These are phyloP conservation scores for Aspergillus ochraceus DNA, from an alignment of 2,329 filamentous ascomycete species.

Conservation along the genomic window DNA sequence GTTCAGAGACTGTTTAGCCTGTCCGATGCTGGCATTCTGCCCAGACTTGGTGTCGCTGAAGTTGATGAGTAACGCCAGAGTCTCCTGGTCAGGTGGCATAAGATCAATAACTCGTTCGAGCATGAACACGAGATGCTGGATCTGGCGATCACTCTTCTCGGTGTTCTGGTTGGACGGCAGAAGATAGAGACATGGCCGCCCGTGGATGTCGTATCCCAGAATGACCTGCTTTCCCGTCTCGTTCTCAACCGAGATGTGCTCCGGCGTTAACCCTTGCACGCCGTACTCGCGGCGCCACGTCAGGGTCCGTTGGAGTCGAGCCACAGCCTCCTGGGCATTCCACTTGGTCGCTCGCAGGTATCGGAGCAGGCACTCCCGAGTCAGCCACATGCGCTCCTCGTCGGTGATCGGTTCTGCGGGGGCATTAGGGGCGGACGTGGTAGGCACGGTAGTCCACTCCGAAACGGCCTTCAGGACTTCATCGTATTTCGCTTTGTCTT, in stretches of 20 bases:
- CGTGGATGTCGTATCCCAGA: slow-evolving; percentile 81
- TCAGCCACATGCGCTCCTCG: slow-evolving; percentile 83
- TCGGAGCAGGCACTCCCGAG: slow-evolving; percentile 84
- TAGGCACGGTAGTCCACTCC: slow-evolving; percentile 69
- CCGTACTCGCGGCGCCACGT: slow-evolving; percentile 91
- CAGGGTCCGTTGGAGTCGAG: slow-evolving; percentile 77
- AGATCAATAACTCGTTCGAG: slow-evolving; percentile 85
- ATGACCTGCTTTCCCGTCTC: slow-evolving; percentile 95
- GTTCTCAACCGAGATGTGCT: slow-evolving; percentile 90
- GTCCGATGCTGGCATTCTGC: slow-evolving; percentile 72
- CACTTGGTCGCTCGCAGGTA: slow-evolving; percentile 95
- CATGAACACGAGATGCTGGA: slow-evolving; percentile 96
- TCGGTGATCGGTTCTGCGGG: slow-evolving; percentile 68
- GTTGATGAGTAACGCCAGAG: slow-evolving; percentile 82
- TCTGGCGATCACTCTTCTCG: slow-evolving; percentile 77
- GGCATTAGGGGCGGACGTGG: slow-evolving; percentile 59
- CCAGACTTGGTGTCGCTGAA: slow-evolving; percentile 78
- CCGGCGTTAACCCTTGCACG: slow-evolving; percentile 69
- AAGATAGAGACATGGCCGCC: slow-evolving; percentile 86
- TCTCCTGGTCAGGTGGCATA: slow-evolving; percentile 85
- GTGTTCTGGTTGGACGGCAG: slow-evolving; percentile 92
- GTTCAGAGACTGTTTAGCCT: slow-evolving; percentile 79
- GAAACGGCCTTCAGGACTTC: slow-evolving; percentile 69
- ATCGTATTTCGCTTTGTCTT: slow-evolving; percentile 81
- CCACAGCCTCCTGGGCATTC: slow-evolving; percentile 71